These are phyloP conservation scores for Backusella westeae DNA, from an alignment of 192 early-diverging fungal species.

Conservation along the genomic window DNA sequence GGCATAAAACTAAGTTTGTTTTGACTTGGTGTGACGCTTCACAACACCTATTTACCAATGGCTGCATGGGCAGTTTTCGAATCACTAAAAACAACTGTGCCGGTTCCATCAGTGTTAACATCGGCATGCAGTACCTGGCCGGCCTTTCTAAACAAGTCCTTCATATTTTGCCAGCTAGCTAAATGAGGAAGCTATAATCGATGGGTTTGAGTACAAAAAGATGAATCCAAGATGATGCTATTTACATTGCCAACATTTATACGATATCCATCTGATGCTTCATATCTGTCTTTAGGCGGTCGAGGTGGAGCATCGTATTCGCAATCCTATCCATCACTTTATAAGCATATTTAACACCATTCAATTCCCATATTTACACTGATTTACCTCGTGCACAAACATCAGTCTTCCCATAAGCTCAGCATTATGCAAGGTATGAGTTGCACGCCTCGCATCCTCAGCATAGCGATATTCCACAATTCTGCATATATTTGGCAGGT, in stretches of 20 bases:
- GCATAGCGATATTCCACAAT: constrained; percentile 75
- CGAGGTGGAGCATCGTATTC: constrained; percentile 49
- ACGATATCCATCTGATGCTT: constrained; percentile 47
- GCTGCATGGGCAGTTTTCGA: constrained; percentile 62
- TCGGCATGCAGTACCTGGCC: constrained; percentile 70
- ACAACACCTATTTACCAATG: constrained; percentile 55
- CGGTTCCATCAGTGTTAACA: constrained; percentile 64
- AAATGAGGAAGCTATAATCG: constrained; percentile 65
- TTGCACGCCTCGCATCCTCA: constrained; percentile 77
- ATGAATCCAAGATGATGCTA: neutral
- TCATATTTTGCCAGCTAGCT: constrained; percentile 85
- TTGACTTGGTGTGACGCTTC: neutral
- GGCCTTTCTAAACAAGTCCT: constrained; percentile 78
- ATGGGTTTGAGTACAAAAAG: neutral
- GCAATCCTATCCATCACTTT: constrained; percentile 47
- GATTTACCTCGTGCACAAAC: constrained; percentile 72
- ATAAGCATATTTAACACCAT: neutral
- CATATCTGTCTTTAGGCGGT: constrained; percentile 19
- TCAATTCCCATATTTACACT: neutral
- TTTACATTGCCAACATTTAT: constrained; percentile 66
- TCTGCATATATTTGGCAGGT: constrained; percentile 42
- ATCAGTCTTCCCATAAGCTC: constrained; percentile 69
- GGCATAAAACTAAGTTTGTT: neutral
- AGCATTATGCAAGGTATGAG: constrained; percentile 64
- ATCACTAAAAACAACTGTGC: constrained; percentile 73